These are phyloP conservation scores for Paxillus involutus DNA, from an alignment of 768 basidiomycete genomes.

Conservation along the genomic window DNA sequence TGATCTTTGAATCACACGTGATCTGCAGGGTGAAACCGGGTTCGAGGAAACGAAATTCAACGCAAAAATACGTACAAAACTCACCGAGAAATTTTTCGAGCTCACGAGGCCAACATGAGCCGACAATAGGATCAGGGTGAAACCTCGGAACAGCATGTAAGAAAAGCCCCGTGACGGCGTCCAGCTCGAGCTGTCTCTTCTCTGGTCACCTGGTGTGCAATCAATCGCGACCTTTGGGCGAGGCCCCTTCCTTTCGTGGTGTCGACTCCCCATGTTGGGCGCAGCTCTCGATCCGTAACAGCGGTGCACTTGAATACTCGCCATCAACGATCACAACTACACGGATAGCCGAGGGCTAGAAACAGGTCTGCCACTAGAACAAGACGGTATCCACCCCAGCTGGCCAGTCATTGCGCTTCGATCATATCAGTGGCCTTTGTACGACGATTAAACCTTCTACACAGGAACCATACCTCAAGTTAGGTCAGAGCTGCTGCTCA, in stretches of 20 bases:
- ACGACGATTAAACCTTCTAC: conserved; percentile 1
- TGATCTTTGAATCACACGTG: conserved; percentile 29
- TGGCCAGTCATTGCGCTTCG: not conserved
- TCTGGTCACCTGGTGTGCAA: no score
- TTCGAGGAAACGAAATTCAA: not conserved
- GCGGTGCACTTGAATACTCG: no score
- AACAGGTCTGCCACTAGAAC: not conserved
- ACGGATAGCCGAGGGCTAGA: not conserved
- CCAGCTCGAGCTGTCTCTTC: no score
- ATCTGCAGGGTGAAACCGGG: conserved; percentile 17
- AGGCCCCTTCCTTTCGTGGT: no score
- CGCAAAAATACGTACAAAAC: conserved; percentile 5
- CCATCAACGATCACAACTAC: not conserved
- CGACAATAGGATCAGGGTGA: no score
- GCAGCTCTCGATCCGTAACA: no score
- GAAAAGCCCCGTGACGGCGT: no score
- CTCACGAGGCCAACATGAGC: no score
- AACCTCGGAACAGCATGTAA: no score
- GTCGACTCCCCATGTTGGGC: no score
- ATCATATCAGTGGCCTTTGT: not conserved
- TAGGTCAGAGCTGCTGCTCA: conserved; percentile 5
- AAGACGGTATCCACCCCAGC: not conserved
- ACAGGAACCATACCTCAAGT: conserved; percentile 12
- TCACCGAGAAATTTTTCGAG: no score
- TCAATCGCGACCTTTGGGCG: no score